Base-by-base conservation (phyloP, 352 stramenopile species). In the Stephanocyclus meneghinianus region DNA sequence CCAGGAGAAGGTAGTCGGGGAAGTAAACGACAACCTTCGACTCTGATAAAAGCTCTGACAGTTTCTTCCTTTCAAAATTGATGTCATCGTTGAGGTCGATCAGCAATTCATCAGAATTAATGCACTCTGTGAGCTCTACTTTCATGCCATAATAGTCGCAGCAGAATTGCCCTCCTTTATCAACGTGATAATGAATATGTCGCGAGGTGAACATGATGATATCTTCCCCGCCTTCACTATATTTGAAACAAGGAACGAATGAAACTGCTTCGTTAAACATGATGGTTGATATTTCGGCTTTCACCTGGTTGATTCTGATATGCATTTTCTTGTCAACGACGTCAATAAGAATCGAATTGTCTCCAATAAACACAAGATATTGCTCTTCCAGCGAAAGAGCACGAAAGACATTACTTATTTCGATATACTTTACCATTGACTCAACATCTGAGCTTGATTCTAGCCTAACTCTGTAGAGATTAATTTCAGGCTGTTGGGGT, bases 231-330 rank as follows among this genome's bases (percentile, higher is more conserved):
- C 60, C 71, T 47, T 88, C 84, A 37, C 77, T 69, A 67, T 80
- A 90, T 63, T 86, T 88, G 71, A 90, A 90, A 68, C 84, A 90
- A 37, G 84, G 84, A 45, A 90, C 85, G 65, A 90, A 90, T 15
- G 80, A 88, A 8, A 90, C 79, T 51, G 80, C 80, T 64, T 88
- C 82, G 56, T 90, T 88, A 75, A 90, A 90, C 64, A 81, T 88
- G n/a, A 86, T 88, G 1, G 84, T 88, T 21, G 81, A 68, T 6
- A 87, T 71, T 16, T 90, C 80, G n/a, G 83, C 84, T 62, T 80
- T 64, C 15, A 88, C 79, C 42, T 85, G 59, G 61, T 90, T 90
- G 66, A 90, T 86, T 60, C 74, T 65, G 26, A 90, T 81, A n/a
- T 66, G 71, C 78, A 87, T 87, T 30, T 60, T 68, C 40, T 56